A percentile compares a stretch with the other conserved stretches of the same genome.
These are phyloP conservation scores for Stylosanthes scabra DNA, from an alignment of 331 rosid species.

Conservation along the genomic window DNA sequence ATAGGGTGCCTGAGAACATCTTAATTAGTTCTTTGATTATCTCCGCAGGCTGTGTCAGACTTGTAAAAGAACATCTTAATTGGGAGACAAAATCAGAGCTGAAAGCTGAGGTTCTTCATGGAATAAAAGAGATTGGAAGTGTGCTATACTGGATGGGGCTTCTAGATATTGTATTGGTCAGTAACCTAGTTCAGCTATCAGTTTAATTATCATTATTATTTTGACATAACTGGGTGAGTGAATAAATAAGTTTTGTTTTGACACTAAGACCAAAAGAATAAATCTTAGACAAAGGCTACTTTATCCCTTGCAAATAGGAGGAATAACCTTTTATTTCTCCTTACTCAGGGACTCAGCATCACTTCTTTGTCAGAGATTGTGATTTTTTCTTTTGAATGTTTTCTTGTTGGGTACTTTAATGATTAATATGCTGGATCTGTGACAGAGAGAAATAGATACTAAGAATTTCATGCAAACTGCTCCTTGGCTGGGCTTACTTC, in stretches of 20 bases:
- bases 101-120: constrained; percentile 87
- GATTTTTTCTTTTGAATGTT: constrained; percentile 31
- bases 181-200: constrained; percentile 46
- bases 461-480: constrained; percentile 95
- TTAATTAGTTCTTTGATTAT: constrained; percentile 37
- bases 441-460: constrained; percentile 88
- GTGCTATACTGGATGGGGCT: constrained; percentile 94
- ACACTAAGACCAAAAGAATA: no score
- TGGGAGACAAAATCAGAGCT: constrained; percentile 93
- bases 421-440: constrained; percentile 32
- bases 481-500: constrained; percentile 96
- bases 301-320: no score
- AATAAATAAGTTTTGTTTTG: neutral
- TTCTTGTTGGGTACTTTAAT: constrained; percentile 27
- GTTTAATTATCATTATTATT: constrained; percentile 27
- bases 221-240: constrained; percentile 24
- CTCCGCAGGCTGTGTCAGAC: constrained; percentile 81
- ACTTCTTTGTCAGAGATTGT: neutral
- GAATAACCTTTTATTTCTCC: neutral
- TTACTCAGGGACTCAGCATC: neutral
- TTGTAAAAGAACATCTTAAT: constrained; percentile 86
- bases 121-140: constrained; percentile 98
- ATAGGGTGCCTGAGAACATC: constrained; percentile 1
- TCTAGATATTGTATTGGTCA: constrained; percentile 92
- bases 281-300: no score